These are phyloP conservation scores for Rugonectria rugulosa DNA, from an alignment of 2,329 filamentous ascomycete genomes.

Conservation along the genomic window DNA sequence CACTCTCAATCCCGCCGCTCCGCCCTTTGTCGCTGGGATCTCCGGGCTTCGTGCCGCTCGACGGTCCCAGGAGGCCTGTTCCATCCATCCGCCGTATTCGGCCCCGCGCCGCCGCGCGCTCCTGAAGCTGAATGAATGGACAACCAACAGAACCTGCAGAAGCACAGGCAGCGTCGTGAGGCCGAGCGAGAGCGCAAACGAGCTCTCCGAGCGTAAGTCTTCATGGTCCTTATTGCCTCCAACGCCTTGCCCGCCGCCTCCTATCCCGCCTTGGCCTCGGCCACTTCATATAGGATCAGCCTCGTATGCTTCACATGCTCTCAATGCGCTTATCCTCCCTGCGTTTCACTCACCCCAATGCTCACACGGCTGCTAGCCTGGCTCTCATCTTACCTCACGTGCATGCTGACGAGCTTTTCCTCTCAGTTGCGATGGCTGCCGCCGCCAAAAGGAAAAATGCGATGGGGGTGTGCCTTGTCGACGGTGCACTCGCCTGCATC, in stretches of 20 bases:
- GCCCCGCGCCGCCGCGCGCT: conserved; percentile 38
- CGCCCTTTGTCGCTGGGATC: conserved; percentile 34
- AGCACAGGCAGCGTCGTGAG: conserved; percentile 40
- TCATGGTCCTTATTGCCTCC: not conserved
- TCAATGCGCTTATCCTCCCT: not conserved
- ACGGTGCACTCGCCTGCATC: conserved; percentile 58
- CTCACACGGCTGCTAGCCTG: not conserved
- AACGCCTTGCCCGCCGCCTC: not conserved
- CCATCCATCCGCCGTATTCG: conserved; percentile 36
- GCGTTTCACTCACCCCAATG: not conserved
- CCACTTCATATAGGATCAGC: not conserved
- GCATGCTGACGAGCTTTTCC: conserved; percentile 1
- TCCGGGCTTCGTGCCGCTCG: conserved; percentile 37
- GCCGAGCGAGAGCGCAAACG: conserved; percentile 41
- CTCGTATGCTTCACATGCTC: conserved; percentile 1
- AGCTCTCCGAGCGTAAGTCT: conserved; percentile 39
- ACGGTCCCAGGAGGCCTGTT: conserved; percentile 34
- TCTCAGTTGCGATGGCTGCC: conserved; percentile 60
- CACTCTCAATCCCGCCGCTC: conserved; percentile 1
- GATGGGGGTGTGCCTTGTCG: conserved; percentile 63
- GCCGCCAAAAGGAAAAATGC: conserved; percentile 64
- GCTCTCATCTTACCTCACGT: not conserved
- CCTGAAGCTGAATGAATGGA: conserved; percentile 35
- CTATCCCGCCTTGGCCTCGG: not conserved
- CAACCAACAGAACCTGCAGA: conserved; percentile 40